Conservation (phyloP, 2,329 filamentous ascomycete genomes). For the Arthrobotrys sinensis region DNA sequence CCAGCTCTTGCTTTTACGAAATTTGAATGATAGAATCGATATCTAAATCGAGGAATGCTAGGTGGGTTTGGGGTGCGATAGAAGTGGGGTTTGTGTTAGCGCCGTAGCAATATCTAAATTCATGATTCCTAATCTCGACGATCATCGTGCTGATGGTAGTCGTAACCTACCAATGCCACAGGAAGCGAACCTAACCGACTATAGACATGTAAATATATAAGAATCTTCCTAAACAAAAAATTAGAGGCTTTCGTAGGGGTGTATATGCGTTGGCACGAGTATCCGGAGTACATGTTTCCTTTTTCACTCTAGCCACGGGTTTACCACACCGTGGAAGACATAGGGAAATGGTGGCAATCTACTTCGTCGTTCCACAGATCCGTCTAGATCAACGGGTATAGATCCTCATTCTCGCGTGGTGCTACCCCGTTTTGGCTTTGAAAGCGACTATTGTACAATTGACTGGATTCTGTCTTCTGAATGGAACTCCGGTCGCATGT, state of each 20-base stretch:
- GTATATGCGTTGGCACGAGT: neutral
- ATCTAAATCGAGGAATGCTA: neutral
- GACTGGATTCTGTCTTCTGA: neutral
- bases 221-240: neutral
- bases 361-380: neutral
- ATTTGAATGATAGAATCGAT: too few species aligned
- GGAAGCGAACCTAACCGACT: constrained; percentile 3
- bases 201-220: constrained; percentile 6
- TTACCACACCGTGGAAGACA: neutral
- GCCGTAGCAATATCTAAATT: neutral
- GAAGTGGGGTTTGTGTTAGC: too few species aligned
- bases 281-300: neutral
- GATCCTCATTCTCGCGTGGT: constrained; percentile 19
- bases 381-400: neutral
- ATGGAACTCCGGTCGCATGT: constrained; percentile 7
- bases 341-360: neutral
- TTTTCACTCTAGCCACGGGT: neutral
- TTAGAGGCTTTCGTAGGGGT: neutral
- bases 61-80: neutral
- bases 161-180: constrained; percentile 9
- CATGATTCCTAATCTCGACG: neutral
- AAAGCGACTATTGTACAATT: too few species aligned
- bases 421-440: constrained; percentile 13
- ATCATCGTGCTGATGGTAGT: constrained; percentile 1
- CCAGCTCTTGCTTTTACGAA: too few species aligned